Conservation (phyloP, 129 eudicot genomes). For the Tagetes erecta region DNA sequence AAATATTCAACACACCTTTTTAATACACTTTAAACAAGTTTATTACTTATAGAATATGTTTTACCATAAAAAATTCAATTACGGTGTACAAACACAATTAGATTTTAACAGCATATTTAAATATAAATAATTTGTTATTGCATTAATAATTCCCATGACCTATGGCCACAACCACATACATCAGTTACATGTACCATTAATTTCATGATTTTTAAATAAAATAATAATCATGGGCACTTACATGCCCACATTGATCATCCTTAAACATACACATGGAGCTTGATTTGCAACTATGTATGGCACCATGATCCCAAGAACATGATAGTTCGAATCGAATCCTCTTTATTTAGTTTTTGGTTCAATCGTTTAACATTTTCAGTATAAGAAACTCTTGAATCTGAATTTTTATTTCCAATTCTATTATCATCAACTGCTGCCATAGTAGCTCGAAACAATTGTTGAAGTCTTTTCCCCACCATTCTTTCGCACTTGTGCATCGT, state of each 20-base stretch:
- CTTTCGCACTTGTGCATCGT: slow-evolving; percentile 51
- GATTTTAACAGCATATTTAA: background rate
- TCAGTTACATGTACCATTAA: background rate
- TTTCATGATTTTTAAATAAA: slow-evolving; percentile 13
- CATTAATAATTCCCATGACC: background rate
- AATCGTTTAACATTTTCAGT: slow-evolving; percentile 36
- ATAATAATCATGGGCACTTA: slow-evolving; percentile 5
- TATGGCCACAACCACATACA: background rate
- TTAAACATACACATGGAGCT: background rate
- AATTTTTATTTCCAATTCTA: background rate
- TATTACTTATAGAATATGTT: too few relatives aligned
- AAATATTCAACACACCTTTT: too few relatives aligned
- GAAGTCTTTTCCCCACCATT: slow-evolving; percentile 48
- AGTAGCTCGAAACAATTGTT: slow-evolving; percentile 34
- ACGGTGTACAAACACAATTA: too few relatives aligned
- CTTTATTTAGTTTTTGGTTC: slow-evolving; percentile 27
- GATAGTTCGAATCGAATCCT: slow-evolving; percentile 67
- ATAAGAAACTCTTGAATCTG: slow-evolving; percentile 6
- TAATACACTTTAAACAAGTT: too few relatives aligned
- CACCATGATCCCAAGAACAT: slow-evolving; percentile 87
- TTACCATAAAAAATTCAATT: too few relatives aligned
- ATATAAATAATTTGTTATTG: background rate
- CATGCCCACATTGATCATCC: slow-evolving; percentile 9
- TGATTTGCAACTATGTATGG: slow-evolving; percentile 44
- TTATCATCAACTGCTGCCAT: slow-evolving; percentile 29